Base-by-base conservation (phyloP, 2,329 filamentous ascomycete species). In the Aspergillus sp. region DNA sequence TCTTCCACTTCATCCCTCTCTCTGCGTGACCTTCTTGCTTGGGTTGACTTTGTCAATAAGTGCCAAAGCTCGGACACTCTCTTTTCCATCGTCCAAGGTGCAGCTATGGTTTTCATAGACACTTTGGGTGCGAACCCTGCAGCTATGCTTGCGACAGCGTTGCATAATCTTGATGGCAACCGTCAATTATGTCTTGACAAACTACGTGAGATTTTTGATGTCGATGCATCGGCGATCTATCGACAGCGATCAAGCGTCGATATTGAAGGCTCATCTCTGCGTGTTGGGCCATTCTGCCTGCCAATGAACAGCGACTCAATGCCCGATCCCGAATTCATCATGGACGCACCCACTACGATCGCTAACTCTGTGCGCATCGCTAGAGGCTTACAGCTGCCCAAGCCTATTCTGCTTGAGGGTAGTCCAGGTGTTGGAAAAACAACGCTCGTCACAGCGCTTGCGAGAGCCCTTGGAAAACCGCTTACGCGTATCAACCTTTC, bases 391-490 rank as follows among this genome's bases (percentile, higher is more conserved):
- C 92, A 96, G 70, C 86, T 96, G 57, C 83, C 87, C 55, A 97
- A 97, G 72, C 94, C 95, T 2, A 94, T 99, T 57, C 83, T 99
- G 6, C 84, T 99, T 2, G 95, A 99, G 79, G 95, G 96, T 38
- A 97, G 91, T 68, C 95, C 95, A n/a, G 95, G 95, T 73, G 95
- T 99, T 21, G 95, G 95, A 58, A 99, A 99, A 80, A 99, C 95
- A 0, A 96, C 94, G 1, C 83, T 99, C 13, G 87, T 99, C 21
- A 89, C 90, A 49, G 93, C 95, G 0, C 81, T 99, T 49, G 90
- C 96, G 1, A 85, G 86, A 66, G 88, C 89, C 3, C 90, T 91
- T 64, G 92, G 93, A 5, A 89, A 89, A 63, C 89, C 90, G 7
- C 79, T 99, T 64, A 96, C 92, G 0, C 86, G 95, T 68, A 97